Evolutionary conservation across 441 rosid species (phyloP).

Genomic region (Eruca vesicaria): DNA sequence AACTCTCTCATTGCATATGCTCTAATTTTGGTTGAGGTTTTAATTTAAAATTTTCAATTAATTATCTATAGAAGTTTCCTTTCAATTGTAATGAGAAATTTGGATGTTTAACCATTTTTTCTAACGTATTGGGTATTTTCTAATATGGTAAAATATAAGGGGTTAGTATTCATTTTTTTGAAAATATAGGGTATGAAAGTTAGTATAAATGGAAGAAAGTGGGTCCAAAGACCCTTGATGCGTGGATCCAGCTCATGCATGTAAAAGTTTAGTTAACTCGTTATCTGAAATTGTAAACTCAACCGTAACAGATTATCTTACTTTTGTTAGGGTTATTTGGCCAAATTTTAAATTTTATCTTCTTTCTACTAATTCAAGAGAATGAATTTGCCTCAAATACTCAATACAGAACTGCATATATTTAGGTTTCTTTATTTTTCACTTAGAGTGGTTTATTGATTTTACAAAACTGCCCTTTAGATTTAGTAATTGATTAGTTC

Average conservation of each 20-base stretch:
- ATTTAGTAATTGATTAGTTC: too few relatives aligned
- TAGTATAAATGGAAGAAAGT: slow-evolving; percentile 36
- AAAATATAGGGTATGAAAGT: not conserved
- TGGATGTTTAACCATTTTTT: not conserved
- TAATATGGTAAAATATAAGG: not conserved
- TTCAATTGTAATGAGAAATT: not conserved
- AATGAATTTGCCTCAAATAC: too few relatives aligned
- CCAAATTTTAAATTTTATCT: not conserved
- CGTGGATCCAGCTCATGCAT: slow-evolving; percentile 41
- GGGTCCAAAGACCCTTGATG: slow-evolving; percentile 48
- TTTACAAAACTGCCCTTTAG: too few relatives aligned
- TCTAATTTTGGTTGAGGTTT: too few relatives aligned
- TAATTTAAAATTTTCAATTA: not conserved
- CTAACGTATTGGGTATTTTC: not conserved
- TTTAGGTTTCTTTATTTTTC: too few relatives aligned
- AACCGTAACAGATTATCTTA: slow-evolving; percentile 13
- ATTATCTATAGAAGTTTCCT: not conserved
- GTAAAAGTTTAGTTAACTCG: slow-evolving; percentile 13
- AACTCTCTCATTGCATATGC: too few relatives aligned
- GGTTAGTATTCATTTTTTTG: not conserved
- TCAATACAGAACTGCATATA: too few relatives aligned
- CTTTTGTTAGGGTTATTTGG: not conserved
- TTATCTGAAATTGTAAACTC: slow-evolving; percentile 20
- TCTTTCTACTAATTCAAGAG: not conserved
- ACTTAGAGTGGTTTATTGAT: too few relatives aligned